Percentiles rank a stretch among this genome's conserved stretches.
These are phyloP conservation scores for Beauveria medogensis DNA, from an alignment of 2,329 filamentous ascomycete genomes.

Conservation along the genomic window DNA sequence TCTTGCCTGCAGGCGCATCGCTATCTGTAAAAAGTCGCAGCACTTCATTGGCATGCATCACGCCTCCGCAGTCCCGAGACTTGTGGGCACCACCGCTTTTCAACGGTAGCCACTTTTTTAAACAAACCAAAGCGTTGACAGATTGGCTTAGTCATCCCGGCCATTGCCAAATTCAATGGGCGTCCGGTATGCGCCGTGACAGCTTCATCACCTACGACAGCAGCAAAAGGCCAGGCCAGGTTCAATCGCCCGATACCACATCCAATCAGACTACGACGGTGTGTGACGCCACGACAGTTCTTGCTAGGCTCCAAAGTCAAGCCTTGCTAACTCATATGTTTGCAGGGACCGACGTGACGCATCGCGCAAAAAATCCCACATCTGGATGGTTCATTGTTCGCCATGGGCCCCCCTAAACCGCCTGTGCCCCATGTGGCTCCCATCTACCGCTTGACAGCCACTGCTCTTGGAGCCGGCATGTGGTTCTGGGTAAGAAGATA, in stretches of 20 bases:
- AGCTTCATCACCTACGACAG: background rate
- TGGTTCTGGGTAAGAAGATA: conserved; percentile 84
- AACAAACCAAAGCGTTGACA: background rate
- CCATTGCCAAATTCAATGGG: background rate
- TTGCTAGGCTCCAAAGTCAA: background rate
- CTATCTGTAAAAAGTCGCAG: too few relatives aligned
- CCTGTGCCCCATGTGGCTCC: conserved; percentile 42
- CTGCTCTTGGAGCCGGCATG: conserved; percentile 87
- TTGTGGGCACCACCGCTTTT: too few relatives aligned
- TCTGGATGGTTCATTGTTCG: background rate
- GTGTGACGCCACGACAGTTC: background rate
- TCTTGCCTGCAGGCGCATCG: too few relatives aligned
- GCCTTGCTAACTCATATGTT: background rate
- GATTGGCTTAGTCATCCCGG: background rate
- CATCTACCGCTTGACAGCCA: conserved; percentile 79
- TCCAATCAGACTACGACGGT: background rate
- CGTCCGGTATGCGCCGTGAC: background rate
- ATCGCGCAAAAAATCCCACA: background rate
- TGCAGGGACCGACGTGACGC: background rate
- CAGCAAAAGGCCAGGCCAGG: background rate
- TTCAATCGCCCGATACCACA: background rate
- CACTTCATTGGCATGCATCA: too few relatives aligned
- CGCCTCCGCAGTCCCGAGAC: too few relatives aligned
- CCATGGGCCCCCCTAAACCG: conserved; percentile 30
- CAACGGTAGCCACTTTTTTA: background rate